These are phyloP conservation scores for Neurospora africana DNA, from an alignment of 495 filamentous ascomycete species.

Conservation along the genomic window DNA sequence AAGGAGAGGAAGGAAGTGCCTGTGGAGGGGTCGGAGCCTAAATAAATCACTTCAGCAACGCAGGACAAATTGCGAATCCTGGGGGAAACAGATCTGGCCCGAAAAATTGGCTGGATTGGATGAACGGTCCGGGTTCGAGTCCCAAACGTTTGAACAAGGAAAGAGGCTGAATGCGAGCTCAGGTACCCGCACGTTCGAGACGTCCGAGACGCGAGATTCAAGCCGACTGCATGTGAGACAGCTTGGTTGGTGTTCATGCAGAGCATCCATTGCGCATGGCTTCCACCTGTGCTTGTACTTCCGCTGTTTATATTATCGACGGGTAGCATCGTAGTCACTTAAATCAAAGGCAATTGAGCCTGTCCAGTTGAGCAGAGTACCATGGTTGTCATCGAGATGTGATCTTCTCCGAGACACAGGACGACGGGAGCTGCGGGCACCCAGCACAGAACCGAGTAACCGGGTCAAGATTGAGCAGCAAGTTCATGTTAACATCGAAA, in stretches of 20 bases:
- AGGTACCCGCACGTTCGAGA: neutral
- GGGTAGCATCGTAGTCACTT: neutral
- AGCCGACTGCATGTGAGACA: conserved; percentile 1
- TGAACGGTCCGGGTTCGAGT: neutral
- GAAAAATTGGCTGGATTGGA: neutral
- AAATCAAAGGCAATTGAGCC: neutral
- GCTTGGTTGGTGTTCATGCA: neutral
- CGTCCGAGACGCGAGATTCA: neutral
- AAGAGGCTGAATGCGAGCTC: neutral
- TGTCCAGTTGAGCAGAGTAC: neutral
- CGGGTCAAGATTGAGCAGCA: neutral
- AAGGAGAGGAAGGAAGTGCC: neutral
- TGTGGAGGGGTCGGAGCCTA: neutral
- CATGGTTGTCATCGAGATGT: neutral
- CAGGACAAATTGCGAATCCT: neutral
- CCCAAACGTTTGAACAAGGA: neutral
- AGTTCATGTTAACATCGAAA: neutral
- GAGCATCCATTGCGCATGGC: neutral
- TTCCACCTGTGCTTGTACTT: neutral
- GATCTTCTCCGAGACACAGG: neutral
- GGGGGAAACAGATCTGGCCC: neutral
- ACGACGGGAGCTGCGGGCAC: neutral
- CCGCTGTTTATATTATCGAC: neutral
- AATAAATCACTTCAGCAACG: neutral
- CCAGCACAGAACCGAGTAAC: neutral